Percentiles rank a stretch among this genome's conserved stretches.
Conservation (phyloP, 2,329 filamentous ascomycete genomes). For the Cryoendolithus antarcticus region DNA sequence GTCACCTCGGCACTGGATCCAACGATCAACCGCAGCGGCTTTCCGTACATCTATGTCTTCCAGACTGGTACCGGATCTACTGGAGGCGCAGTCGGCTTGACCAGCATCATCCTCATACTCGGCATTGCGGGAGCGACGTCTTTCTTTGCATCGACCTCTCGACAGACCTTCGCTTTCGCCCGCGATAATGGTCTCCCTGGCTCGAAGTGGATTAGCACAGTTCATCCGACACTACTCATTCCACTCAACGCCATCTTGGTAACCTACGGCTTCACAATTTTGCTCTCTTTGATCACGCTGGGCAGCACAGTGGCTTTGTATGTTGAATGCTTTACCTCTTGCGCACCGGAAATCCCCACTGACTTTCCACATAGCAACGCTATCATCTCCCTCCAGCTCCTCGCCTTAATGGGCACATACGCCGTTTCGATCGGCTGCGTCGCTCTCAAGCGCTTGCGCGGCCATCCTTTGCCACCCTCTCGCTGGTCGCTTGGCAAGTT, state of each 20-base stretch:
- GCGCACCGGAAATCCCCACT: conserved; percentile 1
- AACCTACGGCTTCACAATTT: conserved; percentile 7
- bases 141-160: conserved; percentile 22
- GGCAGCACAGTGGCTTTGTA: conserved; percentile 3
- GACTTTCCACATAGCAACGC: conserved; percentile 20
- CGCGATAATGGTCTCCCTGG: conserved; percentile 18
- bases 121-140: conserved; percentile 11
- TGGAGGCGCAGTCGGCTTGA: conserved; percentile 11
- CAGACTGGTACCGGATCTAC: conserved; percentile 12
- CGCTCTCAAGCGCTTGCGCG: conserved; percentile 1
- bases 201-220: conserved; percentile 10
- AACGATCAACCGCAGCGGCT: conserved; percentile 3
- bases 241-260: conserved; percentile 8
- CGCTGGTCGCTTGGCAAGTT: conserved; percentile 3
- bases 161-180: conserved; percentile 34
- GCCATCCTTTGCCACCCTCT: conserved; percentile 2
- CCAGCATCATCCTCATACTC: conserved; percentile 14
- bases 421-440: conserved; percentile 27
- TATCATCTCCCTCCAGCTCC: conserved; percentile 28
- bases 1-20: conserved; percentile 7
- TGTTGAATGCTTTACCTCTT: too few relatives aligned
- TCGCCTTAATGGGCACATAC: conserved; percentile 30
- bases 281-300: conserved; percentile 8
- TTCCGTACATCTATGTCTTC: conserved; percentile 16
- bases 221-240: conserved; percentile 14